Evolutionary conservation across 31 red algal genomes (phyloP).

Genomic region (Porphyra umbilicalis): DNA sequence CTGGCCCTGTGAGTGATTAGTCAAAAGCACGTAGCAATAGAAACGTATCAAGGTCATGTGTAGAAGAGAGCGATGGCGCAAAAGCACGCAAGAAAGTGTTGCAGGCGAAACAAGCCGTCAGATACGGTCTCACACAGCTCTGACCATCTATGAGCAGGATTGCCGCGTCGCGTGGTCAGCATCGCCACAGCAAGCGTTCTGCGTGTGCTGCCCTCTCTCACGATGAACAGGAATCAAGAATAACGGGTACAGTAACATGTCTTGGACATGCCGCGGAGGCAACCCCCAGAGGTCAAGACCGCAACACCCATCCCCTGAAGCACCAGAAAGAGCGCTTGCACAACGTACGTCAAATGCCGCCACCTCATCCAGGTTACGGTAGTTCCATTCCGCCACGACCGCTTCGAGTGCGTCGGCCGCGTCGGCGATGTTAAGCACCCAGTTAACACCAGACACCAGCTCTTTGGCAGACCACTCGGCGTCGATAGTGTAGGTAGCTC

Average conservation of each 20-base stretch:
- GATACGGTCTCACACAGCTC: too few relatives aligned
- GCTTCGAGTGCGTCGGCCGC: conserved; percentile 51
- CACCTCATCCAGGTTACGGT: conserved; percentile 82
- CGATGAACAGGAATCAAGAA: too few relatives aligned
- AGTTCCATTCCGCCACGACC: conserved; percentile 60
- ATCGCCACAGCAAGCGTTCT: too few relatives aligned
- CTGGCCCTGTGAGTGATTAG: conserved; percentile 2
- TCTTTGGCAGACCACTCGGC: conserved; percentile 54
- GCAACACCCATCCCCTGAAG: too few relatives aligned
- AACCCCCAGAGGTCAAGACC: too few relatives aligned
- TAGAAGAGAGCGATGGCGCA: neutral
- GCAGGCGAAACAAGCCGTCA: neutral
- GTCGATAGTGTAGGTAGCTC: conserved; percentile 87
- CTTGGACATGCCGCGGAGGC: too few relatives aligned
- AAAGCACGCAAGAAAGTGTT: neutral
- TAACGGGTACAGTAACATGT: too few relatives aligned
- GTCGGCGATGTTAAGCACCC: conserved; percentile 91
- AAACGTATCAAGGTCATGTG: neutral
- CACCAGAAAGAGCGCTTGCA: too few relatives aligned
- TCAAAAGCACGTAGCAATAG: neutral
- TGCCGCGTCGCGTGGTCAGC: too few relatives aligned
- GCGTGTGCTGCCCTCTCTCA: too few relatives aligned
- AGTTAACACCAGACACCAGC: conserved; percentile 45
- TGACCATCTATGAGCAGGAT: too few relatives aligned
- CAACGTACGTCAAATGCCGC: conserved; percentile 25